Conservation (phyloP, 1,284 basidiomycete species). For the Leccinum fuscescens region DNA sequence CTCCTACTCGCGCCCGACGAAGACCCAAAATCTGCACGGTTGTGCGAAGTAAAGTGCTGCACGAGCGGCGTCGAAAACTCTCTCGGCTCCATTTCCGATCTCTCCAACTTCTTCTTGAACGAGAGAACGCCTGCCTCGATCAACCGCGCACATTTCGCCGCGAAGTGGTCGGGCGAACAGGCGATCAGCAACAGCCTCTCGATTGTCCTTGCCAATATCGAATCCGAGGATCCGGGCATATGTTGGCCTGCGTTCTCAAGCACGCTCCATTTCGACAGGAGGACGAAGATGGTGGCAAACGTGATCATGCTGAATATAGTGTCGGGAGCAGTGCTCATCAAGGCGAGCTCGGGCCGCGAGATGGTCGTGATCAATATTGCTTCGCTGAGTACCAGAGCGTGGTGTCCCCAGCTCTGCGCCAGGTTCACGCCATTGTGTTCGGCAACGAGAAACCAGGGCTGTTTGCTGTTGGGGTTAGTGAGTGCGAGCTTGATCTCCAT, state of each 20-base stretch:
- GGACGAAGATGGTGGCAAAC: constrained; percentile 41
- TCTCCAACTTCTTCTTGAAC: constrained; percentile 31
- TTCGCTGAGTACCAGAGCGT: constrained; percentile 40
- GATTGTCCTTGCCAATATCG: constrained; percentile 36
- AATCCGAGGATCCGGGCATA: constrained; percentile 39
- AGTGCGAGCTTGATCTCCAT: constrained; percentile 35
- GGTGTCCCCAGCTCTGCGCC: constrained; percentile 39
- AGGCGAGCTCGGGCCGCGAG: constrained; percentile 32
- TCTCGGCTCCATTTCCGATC: constrained; percentile 16
- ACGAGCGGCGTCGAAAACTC: constrained; percentile 24
- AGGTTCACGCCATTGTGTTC: constrained; percentile 37
- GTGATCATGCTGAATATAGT: constrained; percentile 42
- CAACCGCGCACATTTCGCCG: constrained; percentile 42
- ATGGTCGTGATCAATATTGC: constrained; percentile 36
- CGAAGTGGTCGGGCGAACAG: constrained; percentile 39
- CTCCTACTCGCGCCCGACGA: constrained; percentile 15
- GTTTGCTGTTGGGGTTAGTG: constrained; percentile 19
- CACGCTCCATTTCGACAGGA: constrained; percentile 41
- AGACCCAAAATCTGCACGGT: constrained; percentile 17
- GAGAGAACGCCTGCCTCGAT: constrained; percentile 36
- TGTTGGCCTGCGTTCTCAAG: constrained; percentile 34
- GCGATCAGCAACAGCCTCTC: constrained; percentile 36
- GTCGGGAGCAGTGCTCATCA: constrained; percentile 44
- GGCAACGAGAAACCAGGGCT: constrained; percentile 35
- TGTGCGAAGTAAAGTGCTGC: constrained; percentile 22